A percentile compares a stretch with the other conserved stretches of the same genome.
These are phyloP conservation scores for Amaranthus tricolor DNA, from an alignment of 179 eudicot species.

Conservation along the genomic window DNA sequence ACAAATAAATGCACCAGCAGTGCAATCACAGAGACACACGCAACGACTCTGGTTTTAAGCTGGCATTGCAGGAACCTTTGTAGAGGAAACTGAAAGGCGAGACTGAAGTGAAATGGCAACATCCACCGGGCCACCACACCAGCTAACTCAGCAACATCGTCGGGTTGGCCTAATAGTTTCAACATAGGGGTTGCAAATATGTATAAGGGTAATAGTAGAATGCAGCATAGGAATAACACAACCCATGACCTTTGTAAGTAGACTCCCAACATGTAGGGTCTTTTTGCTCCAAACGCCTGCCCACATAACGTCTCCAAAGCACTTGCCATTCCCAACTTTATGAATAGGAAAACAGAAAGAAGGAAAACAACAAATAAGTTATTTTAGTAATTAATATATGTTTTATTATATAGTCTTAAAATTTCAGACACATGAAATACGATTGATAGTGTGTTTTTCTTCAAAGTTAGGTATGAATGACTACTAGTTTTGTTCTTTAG, in stretches of 20 bases:
- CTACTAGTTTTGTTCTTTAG: too few relatives aligned
- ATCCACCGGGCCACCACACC: slow-evolving; percentile 22
- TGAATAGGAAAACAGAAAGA: neutral
- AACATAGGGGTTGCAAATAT: slow-evolving; percentile 23
- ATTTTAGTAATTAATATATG: neutral
- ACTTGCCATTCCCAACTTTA: slow-evolving; percentile 31
- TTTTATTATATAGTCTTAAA: too few relatives aligned
- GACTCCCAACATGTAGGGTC: slow-evolving; percentile 24
- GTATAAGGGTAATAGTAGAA: slow-evolving; percentile 20
- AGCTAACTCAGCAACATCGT: slow-evolving; percentile 23
- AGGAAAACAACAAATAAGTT: neutral
- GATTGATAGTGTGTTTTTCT: too few relatives aligned
- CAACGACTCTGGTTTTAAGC: slow-evolving; percentile 22
- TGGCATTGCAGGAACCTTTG: slow-evolving; percentile 33
- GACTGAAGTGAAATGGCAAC: slow-evolving; percentile 32
- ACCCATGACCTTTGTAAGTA: slow-evolving; percentile 33
- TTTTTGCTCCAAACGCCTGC: slow-evolving; percentile 32
- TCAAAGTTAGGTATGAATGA: too few relatives aligned
- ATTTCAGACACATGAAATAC: too few relatives aligned
- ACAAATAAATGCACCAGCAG: slow-evolving; percentile 13
- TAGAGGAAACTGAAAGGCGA: slow-evolving; percentile 30
- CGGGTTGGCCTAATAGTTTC: slow-evolving; percentile 25
- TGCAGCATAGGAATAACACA: slow-evolving; percentile 19
- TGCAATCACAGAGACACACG: slow-evolving; percentile 21
- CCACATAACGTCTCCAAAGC: slow-evolving; percentile 34